Evolutionary conservation across 2,329 filamentous ascomycete species (phyloP), one percentile per base, ranked within the genome.

Genomic region (Pseudogymnoascus sp.): DNA sequence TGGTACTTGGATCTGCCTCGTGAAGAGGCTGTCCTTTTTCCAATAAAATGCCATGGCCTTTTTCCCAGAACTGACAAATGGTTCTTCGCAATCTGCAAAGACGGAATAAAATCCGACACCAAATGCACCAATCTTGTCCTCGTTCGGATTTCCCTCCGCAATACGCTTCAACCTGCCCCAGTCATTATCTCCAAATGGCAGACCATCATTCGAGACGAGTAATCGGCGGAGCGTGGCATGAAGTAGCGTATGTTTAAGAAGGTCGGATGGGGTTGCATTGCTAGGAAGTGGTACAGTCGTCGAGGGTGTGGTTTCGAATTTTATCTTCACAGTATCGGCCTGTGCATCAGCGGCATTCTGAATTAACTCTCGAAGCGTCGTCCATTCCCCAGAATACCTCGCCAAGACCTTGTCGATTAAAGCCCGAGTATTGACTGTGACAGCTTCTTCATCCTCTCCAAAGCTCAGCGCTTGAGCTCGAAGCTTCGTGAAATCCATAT

Each of bases 1-100:
- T 1, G 89, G 86, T 6, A 97, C 77, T 67, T 87, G 86, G 22
- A 94, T 82, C 68, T 91, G 90, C 69, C 92, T 89, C 23, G 95
- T 99, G 73, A 96, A 97, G 1, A 99, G 82, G 4, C 91, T 91
- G 74, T 97, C 97, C n/a, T 90, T 92, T 75, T 97, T 97, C 95
- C 94, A 99, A 78, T 97, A 99, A 72, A 99, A 99, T 0, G 93
- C 93, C 91, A 99, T 97, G 38, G 92, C 92, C 75, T 96, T 88
- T 65, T 83, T 84, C 0, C 94, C 94, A 0, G 93, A 97, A 67
- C 91, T 94, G 67, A 99, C 90, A 72, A 99, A 97, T 0, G 94
- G 94, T 69, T 97, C 92, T 75, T 99, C 95, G 73, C 93, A 99
- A 73, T 99, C 94, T 65, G 94, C 91, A 74, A 99, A 99, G 39